Evolutionary conservation across 176 grass and related monocot genomes (phyloP).

Genomic region (Saccharum officinarum): DNA sequence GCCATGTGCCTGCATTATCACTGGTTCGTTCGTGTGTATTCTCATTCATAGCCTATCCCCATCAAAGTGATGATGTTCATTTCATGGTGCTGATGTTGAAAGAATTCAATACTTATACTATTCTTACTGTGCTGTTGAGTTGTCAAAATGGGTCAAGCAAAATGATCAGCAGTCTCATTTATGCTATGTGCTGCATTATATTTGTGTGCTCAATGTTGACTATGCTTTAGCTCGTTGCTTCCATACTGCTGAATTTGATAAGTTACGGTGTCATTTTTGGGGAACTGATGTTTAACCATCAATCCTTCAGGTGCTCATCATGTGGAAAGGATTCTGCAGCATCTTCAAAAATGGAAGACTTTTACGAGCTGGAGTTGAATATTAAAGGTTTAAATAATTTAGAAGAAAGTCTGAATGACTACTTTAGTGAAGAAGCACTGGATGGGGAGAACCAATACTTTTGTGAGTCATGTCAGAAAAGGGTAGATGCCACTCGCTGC

Average conservation of each 20-base stretch:
- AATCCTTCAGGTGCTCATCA: conserved; percentile 74
- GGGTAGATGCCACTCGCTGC: conserved; percentile 87
- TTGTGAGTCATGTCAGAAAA: conserved; percentile 77
- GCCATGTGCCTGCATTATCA: not conserved
- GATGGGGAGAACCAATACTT: conserved; percentile 96
- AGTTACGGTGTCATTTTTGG: conserved; percentile 20
- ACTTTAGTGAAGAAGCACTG: conserved; percentile 80
- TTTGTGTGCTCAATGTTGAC: not conserved
- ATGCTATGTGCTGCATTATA: not conserved
- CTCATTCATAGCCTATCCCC: not conserved
- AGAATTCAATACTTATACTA: not conserved
- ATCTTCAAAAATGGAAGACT: conserved; percentile 97
- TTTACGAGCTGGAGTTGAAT: conserved; percentile 97
- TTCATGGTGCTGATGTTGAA: not conserved
- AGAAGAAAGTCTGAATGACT: conserved; percentile 93
- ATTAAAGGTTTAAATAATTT: conserved; percentile 94
- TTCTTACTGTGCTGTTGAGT: not conserved
- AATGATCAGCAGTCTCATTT: not conserved
- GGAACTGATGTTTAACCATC: conserved; percentile 32
- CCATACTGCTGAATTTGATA: not conserved
- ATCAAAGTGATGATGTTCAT: conserved; percentile 4
- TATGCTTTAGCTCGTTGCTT: conserved; percentile 6
- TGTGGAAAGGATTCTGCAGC: conserved; percentile 93
- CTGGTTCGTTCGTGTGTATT: not conserved
- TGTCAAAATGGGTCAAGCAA: not conserved